These are phyloP conservation scores for Populus simonii DNA, from an alignment of 345 rosid species.

Conservation along the genomic window DNA sequence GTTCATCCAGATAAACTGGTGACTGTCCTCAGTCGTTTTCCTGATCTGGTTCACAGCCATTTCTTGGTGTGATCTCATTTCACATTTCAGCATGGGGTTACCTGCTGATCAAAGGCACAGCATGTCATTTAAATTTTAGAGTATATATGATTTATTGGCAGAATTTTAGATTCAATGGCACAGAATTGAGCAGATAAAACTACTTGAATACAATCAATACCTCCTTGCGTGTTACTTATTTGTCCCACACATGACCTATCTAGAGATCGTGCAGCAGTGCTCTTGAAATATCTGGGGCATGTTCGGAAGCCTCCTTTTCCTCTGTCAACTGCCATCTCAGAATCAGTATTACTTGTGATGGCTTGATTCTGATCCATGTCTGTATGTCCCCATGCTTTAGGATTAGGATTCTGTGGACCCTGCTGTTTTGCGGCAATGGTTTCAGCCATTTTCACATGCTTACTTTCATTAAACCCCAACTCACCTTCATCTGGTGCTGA, in stretches of 20 bases:
- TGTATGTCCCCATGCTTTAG: slow-evolving; percentile 26
- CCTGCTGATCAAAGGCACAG: slow-evolving; percentile 35
- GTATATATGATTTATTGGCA: not conserved
- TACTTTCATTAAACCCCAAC: too few species aligned
- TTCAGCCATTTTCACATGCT: slow-evolving; percentile 42
- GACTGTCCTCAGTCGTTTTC: slow-evolving; percentile 63
- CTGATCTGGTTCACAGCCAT: slow-evolving; percentile 56
- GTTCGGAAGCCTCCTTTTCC: slow-evolving; percentile 37
- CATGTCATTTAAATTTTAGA: not conserved
- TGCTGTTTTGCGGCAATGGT: slow-evolving; percentile 28
- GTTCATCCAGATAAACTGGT: slow-evolving; percentile 52
- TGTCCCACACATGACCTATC: slow-evolving; percentile 52
- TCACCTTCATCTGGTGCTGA: slow-evolving; percentile 33
- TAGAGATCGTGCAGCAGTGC: slow-evolving; percentile 29
- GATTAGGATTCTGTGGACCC: slow-evolving; percentile 1
- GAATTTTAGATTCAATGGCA: not conserved
- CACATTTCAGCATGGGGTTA: slow-evolving; percentile 52
- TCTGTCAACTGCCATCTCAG: slow-evolving; percentile 46
- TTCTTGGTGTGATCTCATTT: slow-evolving; percentile 69
- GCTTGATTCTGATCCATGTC: slow-evolving; percentile 34
- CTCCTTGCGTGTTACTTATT: slow-evolving; percentile 47
- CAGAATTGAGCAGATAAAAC: slow-evolving; percentile 23
- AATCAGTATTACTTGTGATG: slow-evolving; percentile 14
- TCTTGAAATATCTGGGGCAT: slow-evolving; percentile 31
- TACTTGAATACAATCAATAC: slow-evolving; percentile 14